Base-by-base conservation (phyloP, 768 basidiomycete genomes). In the Neoboletus brunneissimus region DNA sequence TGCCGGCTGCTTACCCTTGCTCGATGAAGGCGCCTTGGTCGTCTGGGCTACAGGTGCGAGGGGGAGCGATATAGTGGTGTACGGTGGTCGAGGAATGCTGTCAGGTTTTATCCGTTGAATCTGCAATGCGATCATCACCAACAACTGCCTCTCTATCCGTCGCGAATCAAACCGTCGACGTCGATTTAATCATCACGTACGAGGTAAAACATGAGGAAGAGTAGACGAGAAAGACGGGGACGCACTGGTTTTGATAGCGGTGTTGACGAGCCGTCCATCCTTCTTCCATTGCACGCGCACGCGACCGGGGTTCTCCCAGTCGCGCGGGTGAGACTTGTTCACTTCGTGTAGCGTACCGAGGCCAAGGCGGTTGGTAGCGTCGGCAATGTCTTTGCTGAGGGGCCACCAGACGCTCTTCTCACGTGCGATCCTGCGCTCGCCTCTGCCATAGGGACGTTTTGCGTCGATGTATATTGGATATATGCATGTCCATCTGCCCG, bases 391-490 rank as follows among this genome's bases (percentile, higher is more conserved):
- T 64, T 91, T 89, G 73, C 90, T 93, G 47, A 95, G 80, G 1
- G 96, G 96, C 92, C 93, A 98, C 93, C 94, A 94, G 29, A 98
- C 71, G 55, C 88, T 81, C 73, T 89, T 88, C 53, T 80, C 79
- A 27, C 94, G 81, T 29, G 86, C 77, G 54, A 98, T 84, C 48
- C 96, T 81, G 40, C 96, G 85, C 62, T 89, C 84, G 20, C 94
- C 93, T 6, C 81, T 87, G 4, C 85, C 85, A 71, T 91, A 90
- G 0, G 94, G 86, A 2, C 88, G 87, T 70, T 98, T 97, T 35
- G 95, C 94, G 73, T 98, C 96, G 54, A 98, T 83, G 73, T 98
- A 98, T 67, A 98, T 89, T 6, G 96, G 96, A 71, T 98, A 99
- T 67, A 98, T 85, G 64, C 91, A 91, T 44, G 92, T 88, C 95